Evolutionary conservation across 176 grass and related monocot species (phyloP), one percentile per base, ranked within the genome.

Genomic region (Luzula sylvatica): DNA sequence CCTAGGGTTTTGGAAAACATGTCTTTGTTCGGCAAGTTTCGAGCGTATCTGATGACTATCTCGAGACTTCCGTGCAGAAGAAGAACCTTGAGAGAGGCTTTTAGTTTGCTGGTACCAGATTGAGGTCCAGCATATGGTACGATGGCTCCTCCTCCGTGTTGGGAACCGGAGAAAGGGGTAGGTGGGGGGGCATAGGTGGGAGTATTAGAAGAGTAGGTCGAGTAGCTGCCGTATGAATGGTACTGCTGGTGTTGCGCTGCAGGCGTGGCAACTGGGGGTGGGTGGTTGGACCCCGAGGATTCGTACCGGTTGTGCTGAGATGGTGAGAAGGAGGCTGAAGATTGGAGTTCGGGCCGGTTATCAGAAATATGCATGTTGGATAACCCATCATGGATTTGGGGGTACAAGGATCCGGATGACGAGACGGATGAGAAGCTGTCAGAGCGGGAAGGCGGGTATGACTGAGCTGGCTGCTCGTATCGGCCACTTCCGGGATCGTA

Each of bases 11-110:
- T 88, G 38, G 70, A 78, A n/a, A 88, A 55, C 21, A 82, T 79
- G 62, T 95, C 90, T 80, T 72, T 86, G 77, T 95, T 88, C 11
- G 90, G 90, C 0, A 95, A 78, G 73, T 95, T 95, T 22, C 25
- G 72, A 1, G 90, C 90, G 11, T 70, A 71, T 46, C 56, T 49
- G 69, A 95, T 74, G 67, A 74, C 75, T 25, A 95, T 77, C 42
- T 95, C 90, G 0, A 95, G 76, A 65, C 73, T 88, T 68, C 90
- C 90, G 45, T 86, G 90, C 4, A 95, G 80, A 39, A 95, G 74
- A 28, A 70, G 67, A 48, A 76, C 38, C 52, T 76, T 81, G 7
- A 67, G 74, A 15, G 73, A 75, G n/a, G 69, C 28, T 20, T 44
- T 20, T 0, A 38, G 41, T 30, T 52, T 52, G 39, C 56, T 13